Evolutionary conservation across 2,329 filamentous ascomycete species (phyloP).

Genomic region (Penicillium sp.): DNA sequence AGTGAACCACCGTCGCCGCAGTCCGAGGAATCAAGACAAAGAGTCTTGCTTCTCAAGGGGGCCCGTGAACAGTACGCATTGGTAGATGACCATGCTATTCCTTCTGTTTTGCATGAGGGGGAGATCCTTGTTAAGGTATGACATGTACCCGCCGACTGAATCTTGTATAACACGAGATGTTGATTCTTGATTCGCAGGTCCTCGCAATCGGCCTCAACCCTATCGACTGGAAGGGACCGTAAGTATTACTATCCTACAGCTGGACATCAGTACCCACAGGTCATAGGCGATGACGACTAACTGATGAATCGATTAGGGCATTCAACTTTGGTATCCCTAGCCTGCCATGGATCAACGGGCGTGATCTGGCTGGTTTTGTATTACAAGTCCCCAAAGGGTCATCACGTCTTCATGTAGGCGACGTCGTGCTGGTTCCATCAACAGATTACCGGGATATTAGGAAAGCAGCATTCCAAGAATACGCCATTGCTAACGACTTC

Average conservation of each 20-base stretch:
- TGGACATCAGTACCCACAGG: background rate
- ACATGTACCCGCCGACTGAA: background rate
- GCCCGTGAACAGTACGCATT: conserved; percentile 52
- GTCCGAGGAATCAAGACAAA: conserved; percentile 35
- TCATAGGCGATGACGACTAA: background rate
- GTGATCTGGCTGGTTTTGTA: conserved; percentile 66
- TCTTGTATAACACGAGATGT: background rate
- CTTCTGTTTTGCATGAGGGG: conserved; percentile 42
- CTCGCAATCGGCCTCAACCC: conserved; percentile 69
- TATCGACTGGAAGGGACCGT: conserved; percentile 74
- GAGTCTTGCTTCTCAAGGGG: conserved; percentile 51
- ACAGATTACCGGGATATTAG: conserved; percentile 71
- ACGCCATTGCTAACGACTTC: conserved; percentile 62
- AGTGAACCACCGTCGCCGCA: background rate
- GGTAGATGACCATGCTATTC: conserved; percentile 46
- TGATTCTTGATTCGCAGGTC: conserved; percentile 33
- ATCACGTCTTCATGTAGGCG: conserved; percentile 55
- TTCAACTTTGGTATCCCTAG: conserved; percentile 68
- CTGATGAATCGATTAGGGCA: conserved; percentile 47
- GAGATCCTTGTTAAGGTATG: conserved; percentile 61
- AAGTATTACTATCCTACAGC: conserved; percentile 29
- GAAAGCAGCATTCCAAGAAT: conserved; percentile 70
- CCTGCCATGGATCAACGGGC: conserved; percentile 66
- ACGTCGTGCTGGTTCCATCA: conserved; percentile 62
- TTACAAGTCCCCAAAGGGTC: conserved; percentile 45